Evolutionary conservation across 164 flowering plant species (phyloP).

Genomic region (Taxillus chinensis): DNA sequence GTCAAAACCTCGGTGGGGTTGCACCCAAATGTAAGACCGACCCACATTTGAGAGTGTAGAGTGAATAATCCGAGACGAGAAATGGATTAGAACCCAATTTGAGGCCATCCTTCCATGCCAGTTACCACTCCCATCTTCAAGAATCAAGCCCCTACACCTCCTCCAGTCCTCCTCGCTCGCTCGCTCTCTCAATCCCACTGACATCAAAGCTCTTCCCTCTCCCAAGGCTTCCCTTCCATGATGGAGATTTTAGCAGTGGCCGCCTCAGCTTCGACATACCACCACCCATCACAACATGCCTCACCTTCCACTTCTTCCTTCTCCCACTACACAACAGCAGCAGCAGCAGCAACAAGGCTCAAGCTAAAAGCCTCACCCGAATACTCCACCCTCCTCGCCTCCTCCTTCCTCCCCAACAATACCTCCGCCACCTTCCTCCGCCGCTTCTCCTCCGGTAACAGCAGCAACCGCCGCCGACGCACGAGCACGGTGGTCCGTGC

Average conservation of each 20-base stretch:
- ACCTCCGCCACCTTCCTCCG: slow-evolving; percentile 10
- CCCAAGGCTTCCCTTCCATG: neutral
- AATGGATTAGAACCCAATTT: slow-evolving; percentile 12
- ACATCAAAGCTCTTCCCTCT: neutral
- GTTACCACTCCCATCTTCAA: slow-evolving; percentile 6
- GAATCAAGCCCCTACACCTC: neutral
- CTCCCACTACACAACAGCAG: slow-evolving; percentile 1
- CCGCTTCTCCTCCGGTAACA: slow-evolving; percentile 4
- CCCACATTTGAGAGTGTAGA: neutral
- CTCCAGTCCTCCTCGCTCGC: slow-evolving; percentile 2
- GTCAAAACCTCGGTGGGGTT: slow-evolving; percentile 7
- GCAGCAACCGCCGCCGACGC: slow-evolving; percentile 12
- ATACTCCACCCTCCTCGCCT: slow-evolving; percentile 1
- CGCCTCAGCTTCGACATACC: slow-evolving; percentile 19
- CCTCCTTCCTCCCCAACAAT: slow-evolving; percentile 15
- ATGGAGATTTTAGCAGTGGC: slow-evolving; percentile 23
- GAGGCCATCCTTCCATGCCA: slow-evolving; percentile 14
- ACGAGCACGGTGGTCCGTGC: slow-evolving; percentile 32
- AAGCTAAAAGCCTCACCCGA: slow-evolving; percentile 3
- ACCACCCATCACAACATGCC: slow-evolving; percentile 7
- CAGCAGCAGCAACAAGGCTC: neutral
- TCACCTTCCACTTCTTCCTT: slow-evolving; percentile 9
- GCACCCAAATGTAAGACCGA: neutral
- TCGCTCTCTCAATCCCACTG: neutral
- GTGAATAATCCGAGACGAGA: neutral